Base-by-base conservation (phyloP, 2,329 filamentous ascomycete genomes). In the Dryadomyces quercus-mongolicae region DNA sequence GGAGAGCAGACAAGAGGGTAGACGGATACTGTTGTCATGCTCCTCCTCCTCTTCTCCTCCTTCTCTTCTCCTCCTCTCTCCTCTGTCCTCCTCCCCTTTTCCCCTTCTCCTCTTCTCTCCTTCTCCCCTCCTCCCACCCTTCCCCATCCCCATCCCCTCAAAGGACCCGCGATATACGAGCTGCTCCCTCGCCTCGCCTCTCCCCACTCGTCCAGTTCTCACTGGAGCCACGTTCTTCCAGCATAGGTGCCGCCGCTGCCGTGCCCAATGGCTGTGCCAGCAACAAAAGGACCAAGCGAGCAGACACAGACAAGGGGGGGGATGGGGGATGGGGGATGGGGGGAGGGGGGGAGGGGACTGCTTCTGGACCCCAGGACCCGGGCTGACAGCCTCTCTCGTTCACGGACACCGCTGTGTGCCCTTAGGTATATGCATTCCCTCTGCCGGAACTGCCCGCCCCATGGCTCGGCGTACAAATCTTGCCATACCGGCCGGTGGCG, bases 141-240 rank as follows among this genome's bases (percentile, higher is more conserved):
- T 31, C 25, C 25, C 25, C 25, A 8, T 5, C 22, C n/a, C n/a
- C n/a, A n/a, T n/a, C n/a, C n/a, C n/a, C n/a, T n/a, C n/a, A n/a
- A n/a, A n/a, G 36, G 5, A 15, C n/a, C 4, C 16, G 47, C 47
- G 9, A 49, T 36, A 48, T 21, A 48, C 46, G 46, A 48, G 46
- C 34, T 25, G 10, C n/a, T 9, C 47, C n/a, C 25, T 34, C 22
- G 18, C 46, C 20, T n/a, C 16, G 5, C 31, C 45, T 36, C 46
- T 49, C 47, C 31, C 47, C 47, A 49, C 47, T 34, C 31, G 47
- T 18, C 8, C 5, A 21, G 10, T 21, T n/a, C 15, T 22, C 36
- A 50, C 20, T 50, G 49, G 49, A 50, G 49, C 49, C 49, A 50
- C 49, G 49, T 50, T 22, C 42, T 44, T 44, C 8, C 18, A 16